These are phyloP conservation scores for Emergomyces orientalis DNA, from an alignment of 2,329 filamentous ascomycete species.

Conservation along the genomic window DNA sequence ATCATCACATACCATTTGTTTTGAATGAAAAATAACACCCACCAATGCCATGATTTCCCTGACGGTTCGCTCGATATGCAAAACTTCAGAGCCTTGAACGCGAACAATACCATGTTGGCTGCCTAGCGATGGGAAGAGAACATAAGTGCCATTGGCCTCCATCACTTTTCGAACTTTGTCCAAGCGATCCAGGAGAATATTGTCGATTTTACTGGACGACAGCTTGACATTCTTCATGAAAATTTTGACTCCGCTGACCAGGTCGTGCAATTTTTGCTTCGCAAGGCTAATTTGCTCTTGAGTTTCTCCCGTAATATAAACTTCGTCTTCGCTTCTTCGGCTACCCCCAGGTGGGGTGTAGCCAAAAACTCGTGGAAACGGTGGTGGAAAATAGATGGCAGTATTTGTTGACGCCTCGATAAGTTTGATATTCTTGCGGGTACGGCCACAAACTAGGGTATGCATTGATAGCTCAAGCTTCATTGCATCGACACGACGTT, in stretches of 20 bases:
- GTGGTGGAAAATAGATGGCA: conserved; percentile 94
- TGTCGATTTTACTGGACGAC: conserved; percentile 86
- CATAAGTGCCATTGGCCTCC: conserved; percentile 90
- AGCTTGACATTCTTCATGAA: conserved; percentile 89
- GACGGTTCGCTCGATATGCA: conserved; percentile 90
- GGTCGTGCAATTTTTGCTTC: conserved; percentile 82
- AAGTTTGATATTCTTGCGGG: conserved; percentile 93
- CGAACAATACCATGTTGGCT: conserved; percentile 76
- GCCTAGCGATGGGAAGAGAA: conserved; percentile 81
- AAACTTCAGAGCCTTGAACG: conserved; percentile 84
- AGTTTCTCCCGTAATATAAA: conserved; percentile 89
- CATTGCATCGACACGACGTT: conserved; percentile 60
- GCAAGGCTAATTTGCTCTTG: conserved; percentile 76
- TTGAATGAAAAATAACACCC: conserved; percentile 29
- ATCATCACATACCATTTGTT: not conserved
- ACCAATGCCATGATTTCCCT: conserved; percentile 92
- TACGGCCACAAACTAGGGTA: conserved; percentile 83
- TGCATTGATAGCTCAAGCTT: conserved; percentile 81
- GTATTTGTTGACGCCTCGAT: conserved; percentile 94
- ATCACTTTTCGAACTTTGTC: conserved; percentile 98
- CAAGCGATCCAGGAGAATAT: conserved; percentile 77
- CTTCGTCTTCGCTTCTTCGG: conserved; percentile 74
- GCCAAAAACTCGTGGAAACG: conserved; percentile 83
- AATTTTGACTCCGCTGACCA: conserved; percentile 69
- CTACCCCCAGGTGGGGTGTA: conserved; percentile 77